Conservation (phyloP, 495 filamentous ascomycete genomes). For the Aspergillus campestris region DNA sequence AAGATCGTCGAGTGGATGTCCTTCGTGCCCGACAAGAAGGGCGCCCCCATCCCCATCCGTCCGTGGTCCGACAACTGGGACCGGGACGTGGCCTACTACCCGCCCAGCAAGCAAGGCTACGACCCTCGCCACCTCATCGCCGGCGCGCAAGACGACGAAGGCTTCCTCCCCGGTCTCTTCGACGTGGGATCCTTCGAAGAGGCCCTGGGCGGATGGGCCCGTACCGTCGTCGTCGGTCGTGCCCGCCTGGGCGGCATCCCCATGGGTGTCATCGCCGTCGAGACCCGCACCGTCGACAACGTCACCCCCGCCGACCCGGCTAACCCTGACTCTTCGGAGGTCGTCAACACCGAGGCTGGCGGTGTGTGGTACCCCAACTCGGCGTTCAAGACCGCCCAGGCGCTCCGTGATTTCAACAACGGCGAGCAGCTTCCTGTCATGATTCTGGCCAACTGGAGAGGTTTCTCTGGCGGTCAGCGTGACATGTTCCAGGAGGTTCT, state of each 20-base stretch:
- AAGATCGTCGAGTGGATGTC: slow-evolving; percentile 98
- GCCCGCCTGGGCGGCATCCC: slow-evolving; percentile 96
- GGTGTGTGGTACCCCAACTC: slow-evolving; percentile 99
- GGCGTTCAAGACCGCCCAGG: slow-evolving; percentile 97
- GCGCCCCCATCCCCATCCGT: slow-evolving; percentile 77
- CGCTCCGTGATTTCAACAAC: slow-evolving; percentile 97
- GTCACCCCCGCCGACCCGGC: slow-evolving; percentile 96
- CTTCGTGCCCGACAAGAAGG: slow-evolving; percentile 90
- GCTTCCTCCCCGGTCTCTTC: slow-evolving; percentile 86
- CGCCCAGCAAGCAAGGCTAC: slow-evolving; percentile 80
- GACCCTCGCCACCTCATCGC: slow-evolving; percentile 89
- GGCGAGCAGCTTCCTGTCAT: slow-evolving; percentile 97
- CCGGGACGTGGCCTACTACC: slow-evolving; percentile 77
- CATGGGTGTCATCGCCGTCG: slow-evolving; percentile 96
- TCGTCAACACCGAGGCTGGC: slow-evolving; percentile 86
- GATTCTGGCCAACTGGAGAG: slow-evolving; percentile 99
- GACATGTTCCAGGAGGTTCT: slow-evolving; percentile 99
- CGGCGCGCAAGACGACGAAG: slow-evolving; percentile 81
- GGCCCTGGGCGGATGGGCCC: slow-evolving; percentile 92
- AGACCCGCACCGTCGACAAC: slow-evolving; percentile 93
- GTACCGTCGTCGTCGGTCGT: slow-evolving; percentile 92
- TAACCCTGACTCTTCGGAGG: slow-evolving; percentile 96
- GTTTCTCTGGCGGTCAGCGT: slow-evolving; percentile 97
- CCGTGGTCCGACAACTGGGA: slow-evolving; percentile 86
- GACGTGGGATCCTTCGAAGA: slow-evolving; percentile 96